Conservation (phyloP, 1,284 basidiomycete species). For the Thelephora terrestris region DNA sequence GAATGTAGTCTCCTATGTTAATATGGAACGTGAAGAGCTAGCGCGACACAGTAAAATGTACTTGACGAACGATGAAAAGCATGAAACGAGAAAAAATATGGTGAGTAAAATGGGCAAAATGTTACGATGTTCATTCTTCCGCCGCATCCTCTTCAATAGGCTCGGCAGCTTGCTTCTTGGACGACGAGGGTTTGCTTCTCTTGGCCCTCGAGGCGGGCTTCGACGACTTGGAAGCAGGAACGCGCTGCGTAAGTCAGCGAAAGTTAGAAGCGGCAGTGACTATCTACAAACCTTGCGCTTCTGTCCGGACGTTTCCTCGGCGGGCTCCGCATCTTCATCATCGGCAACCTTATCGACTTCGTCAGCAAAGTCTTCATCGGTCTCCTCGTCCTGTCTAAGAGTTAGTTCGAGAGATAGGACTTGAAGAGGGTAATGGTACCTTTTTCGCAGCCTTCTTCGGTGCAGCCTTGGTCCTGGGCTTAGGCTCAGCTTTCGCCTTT, state of each 20-base stretch:
- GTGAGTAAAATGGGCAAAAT: background rate
- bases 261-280: background rate
- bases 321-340: conserved; percentile 23
- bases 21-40: too few relatives aligned
- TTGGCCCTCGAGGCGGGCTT: conserved; percentile 21
- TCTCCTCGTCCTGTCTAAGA: conserved; percentile 16
- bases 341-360: conserved; percentile 24
- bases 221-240: conserved; percentile 17
- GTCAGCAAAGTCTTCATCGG: conserved; percentile 26
- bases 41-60: background rate
- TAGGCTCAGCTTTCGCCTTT: conserved; percentile 9
- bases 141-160: conserved; percentile 3
- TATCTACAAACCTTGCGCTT: conserved; percentile 26
- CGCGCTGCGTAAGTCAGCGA: conserved; percentile 13
- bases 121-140: background rate
- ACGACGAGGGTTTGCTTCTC: conserved; percentile 15
- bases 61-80: background rate
- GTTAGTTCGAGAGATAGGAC: background rate
- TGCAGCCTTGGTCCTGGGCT: conserved; percentile 13
- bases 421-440: background rate
- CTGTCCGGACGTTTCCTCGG: conserved; percentile 20
- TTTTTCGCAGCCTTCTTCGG: conserved; percentile 21
- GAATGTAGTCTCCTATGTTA: too few relatives aligned
- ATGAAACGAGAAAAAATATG: background rate
- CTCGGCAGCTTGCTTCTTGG: conserved; percentile 5